Evolutionary conservation across 805 yeast species (phyloP).

Genomic region (Barnettozyma wickerhamii): DNA sequence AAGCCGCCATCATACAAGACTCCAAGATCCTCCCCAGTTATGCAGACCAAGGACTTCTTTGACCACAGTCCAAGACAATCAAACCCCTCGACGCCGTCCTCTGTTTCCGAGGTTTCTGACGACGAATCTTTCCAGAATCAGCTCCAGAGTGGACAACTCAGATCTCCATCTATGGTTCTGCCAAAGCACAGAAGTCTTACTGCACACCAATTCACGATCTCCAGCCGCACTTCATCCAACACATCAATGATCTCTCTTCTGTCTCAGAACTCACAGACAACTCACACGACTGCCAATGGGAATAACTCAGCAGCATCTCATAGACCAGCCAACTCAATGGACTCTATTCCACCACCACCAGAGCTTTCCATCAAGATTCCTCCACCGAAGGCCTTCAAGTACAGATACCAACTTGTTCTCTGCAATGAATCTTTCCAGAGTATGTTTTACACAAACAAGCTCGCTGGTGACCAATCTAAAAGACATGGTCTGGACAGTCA

Average conservation of each 20-base stretch:
- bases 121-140: constrained; percentile 10
- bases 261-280: constrained; percentile 3
- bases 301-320: too few relatives aligned
- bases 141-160: background rate
- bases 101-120: constrained; percentile 22
- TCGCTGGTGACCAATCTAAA: constrained; percentile 5
- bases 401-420: constrained; percentile 41
- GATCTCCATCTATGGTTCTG: constrained; percentile 2
- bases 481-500: background rate
- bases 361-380: constrained; percentile 42
- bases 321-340: constrained; percentile 24
- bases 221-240: constrained; percentile 14
- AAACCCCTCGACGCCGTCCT: constrained; percentile 17
- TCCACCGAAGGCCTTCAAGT: constrained; percentile 40
- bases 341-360: constrained; percentile 35
- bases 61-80: constrained; percentile 7
- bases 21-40: constrained; percentile 10
- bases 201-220: constrained; percentile 5
- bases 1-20: constrained; percentile 7
- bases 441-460: constrained; percentile 18
- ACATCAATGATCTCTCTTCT: constrained; percentile 13
- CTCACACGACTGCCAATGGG: constrained; percentile 1
- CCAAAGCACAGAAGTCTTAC: constrained; percentile 3
- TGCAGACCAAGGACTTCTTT: background rate
- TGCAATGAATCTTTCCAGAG: constrained; percentile 38